Conservation (phyloP, 2,329 filamentous ascomycete genomes). For the Claviceps lovelessii region DNA sequence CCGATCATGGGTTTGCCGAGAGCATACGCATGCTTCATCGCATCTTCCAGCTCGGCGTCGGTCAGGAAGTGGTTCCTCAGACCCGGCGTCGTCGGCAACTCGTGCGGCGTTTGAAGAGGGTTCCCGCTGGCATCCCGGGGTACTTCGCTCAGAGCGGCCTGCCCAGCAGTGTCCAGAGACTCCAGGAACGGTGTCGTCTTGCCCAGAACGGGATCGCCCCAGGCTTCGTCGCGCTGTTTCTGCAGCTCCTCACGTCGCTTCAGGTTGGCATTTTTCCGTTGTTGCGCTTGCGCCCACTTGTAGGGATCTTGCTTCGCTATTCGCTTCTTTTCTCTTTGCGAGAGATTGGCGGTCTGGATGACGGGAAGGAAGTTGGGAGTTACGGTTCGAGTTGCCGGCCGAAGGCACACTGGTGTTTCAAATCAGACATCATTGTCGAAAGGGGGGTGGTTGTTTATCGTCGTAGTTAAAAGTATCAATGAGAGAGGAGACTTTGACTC, state of each 20-base stretch:
- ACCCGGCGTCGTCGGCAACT: constrained; percentile 32
- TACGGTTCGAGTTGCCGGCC: constrained; percentile 33
- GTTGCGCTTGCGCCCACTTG: constrained; percentile 62
- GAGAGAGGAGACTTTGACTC: constrained; percentile 17
- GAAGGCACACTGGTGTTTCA: constrained; percentile 40
- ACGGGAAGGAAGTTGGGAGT: constrained; percentile 41
- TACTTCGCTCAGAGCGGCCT: constrained; percentile 24
- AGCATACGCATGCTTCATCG: constrained; percentile 51
- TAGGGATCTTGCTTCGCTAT: constrained; percentile 67
- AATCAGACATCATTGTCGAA: not conserved
- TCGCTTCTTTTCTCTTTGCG: constrained; percentile 48
- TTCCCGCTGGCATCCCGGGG: constrained; percentile 28
- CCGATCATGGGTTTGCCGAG: constrained; percentile 46
- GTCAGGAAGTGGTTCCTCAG: constrained; percentile 66
- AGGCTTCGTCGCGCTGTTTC: constrained; percentile 45
- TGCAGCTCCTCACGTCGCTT: constrained; percentile 58
- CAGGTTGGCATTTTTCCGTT: constrained; percentile 71
- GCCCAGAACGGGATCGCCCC: constrained; percentile 70
- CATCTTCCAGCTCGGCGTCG: constrained; percentile 49
- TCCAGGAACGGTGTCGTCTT: constrained; percentile 68
- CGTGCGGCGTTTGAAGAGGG: constrained; percentile 22
- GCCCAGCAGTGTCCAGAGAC: constrained; percentile 57
- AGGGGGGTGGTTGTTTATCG: too few species aligned
- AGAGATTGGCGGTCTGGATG: constrained; percentile 50
- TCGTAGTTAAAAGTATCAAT: not conserved